These are phyloP conservation scores for Candida insectorum DNA, from an alignment of 805 yeast species.

Conservation along the genomic window DNA sequence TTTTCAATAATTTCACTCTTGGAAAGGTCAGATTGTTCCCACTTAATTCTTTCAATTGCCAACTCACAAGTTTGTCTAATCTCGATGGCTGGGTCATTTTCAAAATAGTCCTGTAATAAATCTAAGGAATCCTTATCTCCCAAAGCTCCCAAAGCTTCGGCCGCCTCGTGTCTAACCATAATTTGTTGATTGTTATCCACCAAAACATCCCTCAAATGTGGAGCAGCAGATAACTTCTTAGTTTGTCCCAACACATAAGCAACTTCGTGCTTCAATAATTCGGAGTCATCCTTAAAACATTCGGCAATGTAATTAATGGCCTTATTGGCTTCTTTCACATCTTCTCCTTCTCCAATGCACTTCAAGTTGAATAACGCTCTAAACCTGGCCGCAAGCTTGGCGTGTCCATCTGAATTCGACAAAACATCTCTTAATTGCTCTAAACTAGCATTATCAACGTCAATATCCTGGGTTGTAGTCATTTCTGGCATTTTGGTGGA, in stretches of 20 bases:
- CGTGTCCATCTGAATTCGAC: constrained; percentile 61
- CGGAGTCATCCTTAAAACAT: constrained; percentile 78
- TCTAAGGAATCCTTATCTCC: constrained; percentile 75
- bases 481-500: too few relatives aligned
- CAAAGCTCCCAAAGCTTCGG: constrained; percentile 96
- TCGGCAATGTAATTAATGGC: constrained; percentile 84
- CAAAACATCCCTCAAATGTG: constrained; percentile 69
- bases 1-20: constrained; percentile 68
- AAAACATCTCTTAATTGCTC: constrained; percentile 73
- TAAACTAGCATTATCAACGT: constrained; percentile 42
- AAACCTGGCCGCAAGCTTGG: constrained; percentile 80
- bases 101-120: constrained; percentile 58
- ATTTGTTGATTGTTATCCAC: constrained; percentile 66
- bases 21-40: constrained; percentile 74
- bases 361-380: constrained; percentile 92
- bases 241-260: constrained; percentile 98
- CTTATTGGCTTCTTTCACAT: constrained; percentile 50
- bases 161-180: constrained; percentile 99
- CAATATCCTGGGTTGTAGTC: too few relatives aligned
- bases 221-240: constrained; percentile 74
- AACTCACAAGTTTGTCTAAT: constrained; percentile 97
- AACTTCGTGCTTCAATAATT: constrained; percentile 93
- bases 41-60: constrained; percentile 90
- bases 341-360: constrained; percentile 71
- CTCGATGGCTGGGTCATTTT: constrained; percentile 77